Percentiles rank a stretch among this genome's conserved stretches.
These are phyloP conservation scores for Pseudoperonospora humuli DNA, from an alignment of 352 stramenopile species.

Conservation along the genomic window DNA sequence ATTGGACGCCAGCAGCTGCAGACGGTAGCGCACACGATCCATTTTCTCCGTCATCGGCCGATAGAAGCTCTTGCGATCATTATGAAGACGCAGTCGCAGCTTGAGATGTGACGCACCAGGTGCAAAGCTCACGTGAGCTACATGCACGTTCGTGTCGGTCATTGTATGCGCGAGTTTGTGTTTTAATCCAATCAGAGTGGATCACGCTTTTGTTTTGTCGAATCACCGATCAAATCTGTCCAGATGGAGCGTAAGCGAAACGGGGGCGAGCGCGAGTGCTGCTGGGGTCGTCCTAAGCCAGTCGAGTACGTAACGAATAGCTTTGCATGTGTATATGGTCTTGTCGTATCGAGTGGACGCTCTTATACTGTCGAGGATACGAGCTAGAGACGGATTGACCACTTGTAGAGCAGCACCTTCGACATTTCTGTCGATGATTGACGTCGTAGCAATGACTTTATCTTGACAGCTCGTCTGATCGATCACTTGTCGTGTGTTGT, in stretches of 20 bases:
- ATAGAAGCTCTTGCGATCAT: slow-evolving; percentile 49
- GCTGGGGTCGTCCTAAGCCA: too few relatives aligned
- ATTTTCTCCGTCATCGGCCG: slow-evolving; percentile 33
- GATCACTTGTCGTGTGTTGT: not conserved
- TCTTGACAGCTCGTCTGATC: slow-evolving; percentile 1
- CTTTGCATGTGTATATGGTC: slow-evolving; percentile 6
- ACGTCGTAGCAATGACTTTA: not conserved
- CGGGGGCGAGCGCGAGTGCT: too few relatives aligned
- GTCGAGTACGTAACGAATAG: slow-evolving; percentile 12
- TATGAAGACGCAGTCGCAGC: slow-evolving; percentile 36
- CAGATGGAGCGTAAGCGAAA: slow-evolving; percentile 8
- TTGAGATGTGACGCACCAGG: slow-evolving; percentile 40
- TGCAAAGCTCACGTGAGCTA: slow-evolving; percentile 43
- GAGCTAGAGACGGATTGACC: not conserved
- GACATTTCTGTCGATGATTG: slow-evolving; percentile 1
- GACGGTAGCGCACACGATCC: slow-evolving; percentile 47
- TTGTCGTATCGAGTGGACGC: not conserved
- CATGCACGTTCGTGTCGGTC: slow-evolving; percentile 3
- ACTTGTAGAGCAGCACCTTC: not conserved
- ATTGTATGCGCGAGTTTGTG: not conserved
- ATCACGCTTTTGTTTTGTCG: slow-evolving; percentile 1
- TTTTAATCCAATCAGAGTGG: not conserved
- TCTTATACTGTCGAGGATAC: not conserved
- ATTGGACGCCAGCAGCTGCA: slow-evolving; percentile 42
- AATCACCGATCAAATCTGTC: slow-evolving; percentile 1